Evolutionary conservation across 495 filamentous ascomycete species (phyloP), one percentile per base, ranked within the genome.

Genomic region (Daldinia caldariorum): DNA sequence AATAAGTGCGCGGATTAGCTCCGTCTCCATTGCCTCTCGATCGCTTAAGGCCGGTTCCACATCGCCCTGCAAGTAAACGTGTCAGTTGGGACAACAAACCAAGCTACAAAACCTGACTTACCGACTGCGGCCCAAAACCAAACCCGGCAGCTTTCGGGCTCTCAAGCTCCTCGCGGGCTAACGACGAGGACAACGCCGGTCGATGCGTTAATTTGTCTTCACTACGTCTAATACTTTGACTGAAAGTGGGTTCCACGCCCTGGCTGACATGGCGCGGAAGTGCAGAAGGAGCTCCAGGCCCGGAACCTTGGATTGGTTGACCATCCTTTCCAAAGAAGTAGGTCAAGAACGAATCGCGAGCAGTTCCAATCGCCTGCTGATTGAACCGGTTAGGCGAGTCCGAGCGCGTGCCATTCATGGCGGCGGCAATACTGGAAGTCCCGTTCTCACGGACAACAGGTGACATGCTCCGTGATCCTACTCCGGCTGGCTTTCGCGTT

Each of bases 321-420:
- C 92, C 92, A 68, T 98, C 94, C 71, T 98, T 97, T 56, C 95
- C 94, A 74, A 99, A 99, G 82, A 99, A 99, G 77, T 98, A 99
- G 78, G 94, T 97, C 58, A 99, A 79, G 82, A 99, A 99, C 0
- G 93, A 94, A 80, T 98, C 96, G 43, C 89, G 88, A 45, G 85
- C 82, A 53, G 72, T 77, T 31, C 84, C 85, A 66, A 77, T 37
- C 3, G 76, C 74, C 61, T 83, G 84, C 13, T 76, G 76, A 73
- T 83, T 83, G 54, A 89, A 89, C 61, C 83, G 83, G 8, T 86
- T 82, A 29, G 91, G 90, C 22, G 91, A 90, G 55, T 81, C 79
- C 18, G 89, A 83, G 41, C 91, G 86, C 41, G 72, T 45, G 2
- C 37, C 90, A 73, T 94, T 95, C 70, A 94, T 76, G 7, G 88